A percentile compares a stretch with the other conserved stretches of the same genome.
Conservation (phyloP, 257 asterid species). For the Solanum virginianum region DNA sequence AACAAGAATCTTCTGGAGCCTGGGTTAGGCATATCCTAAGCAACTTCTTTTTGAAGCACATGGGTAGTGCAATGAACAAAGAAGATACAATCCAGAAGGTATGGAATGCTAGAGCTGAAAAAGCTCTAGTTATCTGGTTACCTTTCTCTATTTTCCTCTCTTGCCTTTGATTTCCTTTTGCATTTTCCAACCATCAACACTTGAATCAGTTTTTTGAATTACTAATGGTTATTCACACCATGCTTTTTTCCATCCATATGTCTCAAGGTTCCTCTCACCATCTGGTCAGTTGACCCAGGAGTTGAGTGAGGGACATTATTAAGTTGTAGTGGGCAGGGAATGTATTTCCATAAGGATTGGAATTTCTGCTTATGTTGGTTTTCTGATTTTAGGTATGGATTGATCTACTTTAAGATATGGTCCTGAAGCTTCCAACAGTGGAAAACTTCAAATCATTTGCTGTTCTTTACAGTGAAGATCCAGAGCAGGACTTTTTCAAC, state of each 20-base stretch:
- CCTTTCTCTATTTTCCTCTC: background rate
- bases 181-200: background rate
- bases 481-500: slow-evolving; percentile 83
- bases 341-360: background rate
- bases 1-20: slow-evolving; percentile 26
- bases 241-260: background rate
- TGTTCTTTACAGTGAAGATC: slow-evolving; percentile 59
- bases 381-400: slow-evolving; percentile 63
- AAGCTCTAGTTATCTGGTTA: background rate
- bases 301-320: background rate
- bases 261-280: background rate
- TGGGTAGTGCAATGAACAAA: slow-evolving; percentile 81
- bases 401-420: slow-evolving; percentile 82
- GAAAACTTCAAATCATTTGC: slow-evolving; percentile 50
- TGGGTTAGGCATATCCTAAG: slow-evolving; percentile 34
- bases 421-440: slow-evolving; percentile 61
- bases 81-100: slow-evolving; percentile 72
- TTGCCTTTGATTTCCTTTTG: background rate
- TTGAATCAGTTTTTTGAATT: background rate
- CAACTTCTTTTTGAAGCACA: slow-evolving; percentile 62
- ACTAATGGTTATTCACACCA: background rate
- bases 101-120: background rate
- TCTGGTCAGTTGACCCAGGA: background rate
- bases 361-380: background rate
- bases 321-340: background rate